Evolutionary conservation across 495 filamentous ascomycete species (phyloP).

Genomic region (Corynascus novoguineensis): DNA sequence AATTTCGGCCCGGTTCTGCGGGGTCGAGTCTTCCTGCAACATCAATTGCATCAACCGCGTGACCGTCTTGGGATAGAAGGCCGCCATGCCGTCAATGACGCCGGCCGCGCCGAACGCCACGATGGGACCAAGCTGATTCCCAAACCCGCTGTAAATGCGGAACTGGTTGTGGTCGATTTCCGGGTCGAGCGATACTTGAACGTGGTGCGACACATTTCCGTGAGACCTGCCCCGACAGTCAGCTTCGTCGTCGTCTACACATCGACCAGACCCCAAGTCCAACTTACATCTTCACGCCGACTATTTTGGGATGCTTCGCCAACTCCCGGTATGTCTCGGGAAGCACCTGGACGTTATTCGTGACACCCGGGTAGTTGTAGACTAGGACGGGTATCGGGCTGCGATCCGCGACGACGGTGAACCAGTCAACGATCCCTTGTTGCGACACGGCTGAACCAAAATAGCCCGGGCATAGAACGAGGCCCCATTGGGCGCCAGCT

Average conservation of each 20-base stretch:
- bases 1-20: slow-evolving; percentile 34
- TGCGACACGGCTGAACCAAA: slow-evolving; percentile 47
- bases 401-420: slow-evolving; percentile 45
- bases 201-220: slow-evolving; percentile 56
- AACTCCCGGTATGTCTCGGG: slow-evolving; percentile 51
- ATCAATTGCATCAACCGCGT: slow-evolving; percentile 49
- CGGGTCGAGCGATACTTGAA: slow-evolving; percentile 51
- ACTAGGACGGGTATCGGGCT: slow-evolving; percentile 53
- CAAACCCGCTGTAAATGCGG: slow-evolving; percentile 57
- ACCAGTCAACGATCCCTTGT: slow-evolving; percentile 51
- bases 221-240: slow-evolving; percentile 41
- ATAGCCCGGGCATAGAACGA: slow-evolving; percentile 54
- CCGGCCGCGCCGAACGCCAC: slow-evolving; percentile 55
- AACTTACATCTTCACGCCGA: slow-evolving; percentile 57
- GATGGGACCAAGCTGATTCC: slow-evolving; percentile 59
- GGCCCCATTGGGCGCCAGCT: slow-evolving; percentile 59
- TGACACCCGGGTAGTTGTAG: slow-evolving; percentile 64
- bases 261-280: background rate
- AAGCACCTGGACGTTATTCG: slow-evolving; percentile 52
- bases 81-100: slow-evolving; percentile 59
- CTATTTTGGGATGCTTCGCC: slow-evolving; percentile 54
- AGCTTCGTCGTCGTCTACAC: background rate
- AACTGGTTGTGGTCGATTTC: slow-evolving; percentile 48
- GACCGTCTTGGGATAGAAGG: slow-evolving; percentile 56
- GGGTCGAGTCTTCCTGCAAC: slow-evolving; percentile 25